Conservation (phyloP, 805 yeast genomes). For the Ogataea paradorogensis region DNA sequence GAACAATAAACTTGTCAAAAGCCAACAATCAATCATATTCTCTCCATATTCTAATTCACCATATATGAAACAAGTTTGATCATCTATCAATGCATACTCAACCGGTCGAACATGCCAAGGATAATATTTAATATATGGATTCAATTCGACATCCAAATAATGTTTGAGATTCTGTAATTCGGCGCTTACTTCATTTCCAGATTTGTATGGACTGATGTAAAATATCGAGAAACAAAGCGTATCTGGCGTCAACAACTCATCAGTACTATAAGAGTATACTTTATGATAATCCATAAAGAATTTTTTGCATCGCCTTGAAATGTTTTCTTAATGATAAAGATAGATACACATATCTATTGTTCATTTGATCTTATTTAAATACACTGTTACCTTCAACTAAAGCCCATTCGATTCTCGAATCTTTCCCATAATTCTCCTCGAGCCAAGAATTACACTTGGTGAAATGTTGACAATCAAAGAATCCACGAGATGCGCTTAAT, state of each 20-base stretch:
- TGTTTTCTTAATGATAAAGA: too few species aligned
- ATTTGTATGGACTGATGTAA: constrained; percentile 30
- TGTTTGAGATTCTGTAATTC: constrained; percentile 17
- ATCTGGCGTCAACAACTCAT: constrained; percentile 15
- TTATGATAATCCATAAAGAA: constrained; percentile 10
- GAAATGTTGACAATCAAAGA: constrained; percentile 76
- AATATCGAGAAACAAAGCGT: constrained; percentile 30
- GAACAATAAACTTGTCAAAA: constrained; percentile 40
- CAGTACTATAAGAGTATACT: constrained; percentile 9
- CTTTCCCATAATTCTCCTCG: constrained; percentile 35
- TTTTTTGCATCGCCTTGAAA: background rate
- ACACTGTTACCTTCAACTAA: constrained; percentile 18
- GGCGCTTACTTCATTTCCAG: constrained; percentile 16
- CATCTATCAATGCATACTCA: constrained; percentile 20
- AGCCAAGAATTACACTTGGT: constrained; percentile 78
- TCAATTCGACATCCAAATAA: constrained; percentile 26
- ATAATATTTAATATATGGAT: constrained; percentile 38
- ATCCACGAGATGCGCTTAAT: constrained; percentile 83
- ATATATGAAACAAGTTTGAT: constrained; percentile 30
- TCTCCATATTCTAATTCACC: constrained; percentile 46
- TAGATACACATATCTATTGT: too few species aligned
- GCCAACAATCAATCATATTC: constrained; percentile 42
- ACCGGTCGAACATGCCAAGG: constrained; percentile 40
- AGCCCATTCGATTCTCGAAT: constrained; percentile 28
- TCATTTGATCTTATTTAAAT: constrained; percentile 4